These are phyloP conservation scores for Colletotrichum godetiae DNA, from an alignment of 2,329 filamentous ascomycete species.

Conservation along the genomic window DNA sequence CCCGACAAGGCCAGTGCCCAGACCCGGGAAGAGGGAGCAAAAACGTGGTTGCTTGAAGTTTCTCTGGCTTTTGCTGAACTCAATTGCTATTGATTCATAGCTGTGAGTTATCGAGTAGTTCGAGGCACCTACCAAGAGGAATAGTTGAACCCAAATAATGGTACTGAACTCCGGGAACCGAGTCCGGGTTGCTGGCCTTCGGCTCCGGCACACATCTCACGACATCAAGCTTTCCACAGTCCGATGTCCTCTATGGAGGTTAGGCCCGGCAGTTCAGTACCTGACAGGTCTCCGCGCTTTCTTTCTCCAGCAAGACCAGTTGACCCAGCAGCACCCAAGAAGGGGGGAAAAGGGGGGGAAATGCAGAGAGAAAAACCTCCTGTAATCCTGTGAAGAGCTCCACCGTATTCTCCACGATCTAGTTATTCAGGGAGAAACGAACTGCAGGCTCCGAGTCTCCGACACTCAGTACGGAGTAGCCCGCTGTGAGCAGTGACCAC, in stretches of 20 bases:
- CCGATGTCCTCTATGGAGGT: not conserved
- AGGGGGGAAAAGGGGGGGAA: no score
- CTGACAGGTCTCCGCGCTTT: not conserved
- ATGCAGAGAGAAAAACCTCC: not conserved
- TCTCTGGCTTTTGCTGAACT: not conserved
- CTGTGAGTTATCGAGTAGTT: not conserved
- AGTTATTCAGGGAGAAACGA: not conserved
- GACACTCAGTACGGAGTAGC: not conserved
- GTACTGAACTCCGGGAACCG: not conserved
- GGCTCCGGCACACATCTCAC: not conserved
- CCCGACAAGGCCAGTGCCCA: not conserved
- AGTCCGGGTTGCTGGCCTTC: not conserved
- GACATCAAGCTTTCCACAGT: not conserved
- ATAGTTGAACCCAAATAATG: not conserved
- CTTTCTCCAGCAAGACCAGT: not conserved
- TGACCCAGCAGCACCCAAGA: not conserved
- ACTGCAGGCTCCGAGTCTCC: not conserved
- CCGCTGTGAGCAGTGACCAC: not conserved
- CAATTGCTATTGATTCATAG: not conserved
- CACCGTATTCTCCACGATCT: slow-evolving; percentile 1
- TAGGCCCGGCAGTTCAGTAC: not conserved
- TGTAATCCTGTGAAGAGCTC: not conserved
- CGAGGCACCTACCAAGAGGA: no score
- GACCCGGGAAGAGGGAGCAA: not conserved
- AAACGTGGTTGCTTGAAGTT: not conserved